Base-by-base conservation (phyloP, 495 filamentous ascomycete species). In the Aspergillus mulundensis region DNA sequence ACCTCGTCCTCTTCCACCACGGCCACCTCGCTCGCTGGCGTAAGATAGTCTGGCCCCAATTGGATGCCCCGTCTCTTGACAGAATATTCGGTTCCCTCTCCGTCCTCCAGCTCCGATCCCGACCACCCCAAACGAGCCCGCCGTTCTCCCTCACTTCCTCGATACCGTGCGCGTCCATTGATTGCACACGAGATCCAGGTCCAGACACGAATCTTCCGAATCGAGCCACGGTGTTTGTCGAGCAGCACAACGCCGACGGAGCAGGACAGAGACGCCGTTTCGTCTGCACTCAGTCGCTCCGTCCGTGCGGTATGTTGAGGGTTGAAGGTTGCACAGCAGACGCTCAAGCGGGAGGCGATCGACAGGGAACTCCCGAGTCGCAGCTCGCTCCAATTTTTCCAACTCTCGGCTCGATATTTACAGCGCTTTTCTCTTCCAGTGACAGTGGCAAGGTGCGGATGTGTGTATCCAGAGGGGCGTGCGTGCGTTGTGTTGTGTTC, bases 281-380 rank as follows among this genome's bases (percentile, higher is more conserved):
- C 25, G 30, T 23, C 16, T 36, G 53, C 41, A 44, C 19, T 19
- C 41, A 16, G 38, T 16, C 30, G 19, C 44, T 24, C 46, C 46
- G 23, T 40, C 53, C n/a, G 53, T 47, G 43, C 24, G 30, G 53
- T 43, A 56, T 56, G n/a, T 32, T 56, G 32, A 41, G 44, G 11
- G 32, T 36, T 36, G 32, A 15, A 36, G 12, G 53, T 56, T n/a
- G 53, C 53, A 56, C 53, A 40, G 34, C 53, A 56, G 53, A 40
- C 34, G 32, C 34, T 49, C 34, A 39, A 36, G 43, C 24, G 32
- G 43, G 45, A 40, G 44, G 32, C 23, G 53, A 48, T 48, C 38
- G 53, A 56, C 45, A 56, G 32, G 43, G 53, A 48, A 24, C 44
- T 49, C 24, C 46, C 46, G 46, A 50, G 46, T 36, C n/a, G 45